Base-by-base conservation (phyloP, 1,284 basidiomycete genomes). In the Ustilago trichophora region DNA sequence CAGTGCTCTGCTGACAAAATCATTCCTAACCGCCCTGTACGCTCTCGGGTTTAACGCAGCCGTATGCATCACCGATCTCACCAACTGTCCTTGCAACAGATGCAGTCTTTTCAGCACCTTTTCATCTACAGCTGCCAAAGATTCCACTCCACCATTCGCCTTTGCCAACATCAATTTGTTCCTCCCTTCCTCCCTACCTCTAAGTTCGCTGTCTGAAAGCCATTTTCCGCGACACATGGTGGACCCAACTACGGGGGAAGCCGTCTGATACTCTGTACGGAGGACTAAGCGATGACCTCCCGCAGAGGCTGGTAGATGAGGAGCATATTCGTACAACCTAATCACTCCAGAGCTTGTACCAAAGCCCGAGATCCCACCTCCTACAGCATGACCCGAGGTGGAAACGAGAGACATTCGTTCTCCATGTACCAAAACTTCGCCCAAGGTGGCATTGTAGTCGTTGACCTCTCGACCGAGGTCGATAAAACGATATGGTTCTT, bases 401-500 rank as follows among this genome's bases (percentile, higher is more conserved):
- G 89, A 88, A n/a, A 94, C 85, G 55, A 98, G 89, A 0, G 89
- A 85, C 25, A 94, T 83, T 45, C 89, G 87, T 8, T 88, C 87
- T 49, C 90, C 88, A n/a, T 84, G 80, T 10, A 90, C 87, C 68
- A 98, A 89, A 84, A 97, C 93, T 80, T 95, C 91, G 0, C 88
- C 87, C 27, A 84, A 85, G 10, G 88, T 87, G 3, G 90, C 86
- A 57, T 87, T 87, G 18, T 87, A 84, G 45, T 84, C 85, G 32
- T 87, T 85, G 24, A 89, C 84, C 76, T 98, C 93, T 80, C 91
- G 92, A 3, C 88, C 88, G 37, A 98, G 84, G 12, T 91, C 82
- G 13, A 90, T 87, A 19, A 98, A 87, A 78, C 94, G 94, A 84
- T 92, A 98, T 3, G 95, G 96, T 66, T 95, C 91, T 83, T 98